Evolutionary conservation across 2,329 filamentous ascomycete genomes (phyloP), one percentile per base, ranked within the genome.

Genomic region (Fusarium lyarnte): DNA sequence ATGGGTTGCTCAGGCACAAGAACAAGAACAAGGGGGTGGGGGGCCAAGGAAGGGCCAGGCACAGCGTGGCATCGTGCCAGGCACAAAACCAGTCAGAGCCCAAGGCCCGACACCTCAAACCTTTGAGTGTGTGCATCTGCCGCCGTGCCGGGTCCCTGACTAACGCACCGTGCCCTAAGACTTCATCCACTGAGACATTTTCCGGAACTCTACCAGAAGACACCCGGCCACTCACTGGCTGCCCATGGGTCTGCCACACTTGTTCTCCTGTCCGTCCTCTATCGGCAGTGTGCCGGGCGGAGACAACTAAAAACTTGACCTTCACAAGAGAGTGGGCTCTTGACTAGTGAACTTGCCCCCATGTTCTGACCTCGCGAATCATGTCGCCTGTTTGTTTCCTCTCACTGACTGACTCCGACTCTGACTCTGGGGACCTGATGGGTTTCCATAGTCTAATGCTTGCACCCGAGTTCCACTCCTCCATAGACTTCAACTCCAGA

Each of bases 91-190:
- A 77, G 63, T 76, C 49, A 69, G 49, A 54, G 45, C 27, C 58
- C 60, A 63, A 23, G 31, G 25, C 66, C 23, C 42, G 64, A 51
- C 71, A 74, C 71, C 63, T 69, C 45, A 47, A 51, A 47, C 60
- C 51, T 57, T 76, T 74, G 75, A 77, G 75, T 77, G 75, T 65
- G 57, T 77, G 75, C 75, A 65, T 76, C 66, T 73, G 66, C 68
- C 57, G 67, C 65, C 38, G 42, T 74, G 60, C 51, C 42, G 54
- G 75, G 75, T 72, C 74, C 74, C 72, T 74, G 74, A 74, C 75
- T 77, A 77, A 77, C 70, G 73, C 73, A 77, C 69, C 71, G 75
- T 77, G 75, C 75, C 75, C 75, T 74, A 63, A 63, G 65, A 65
- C 52, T 38, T 45, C 63, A 73, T 66, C 58, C 38, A 60, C 59